Conservation (phyloP, 495 filamentous ascomycete species). For the Penicillium cinerascens region DNA sequence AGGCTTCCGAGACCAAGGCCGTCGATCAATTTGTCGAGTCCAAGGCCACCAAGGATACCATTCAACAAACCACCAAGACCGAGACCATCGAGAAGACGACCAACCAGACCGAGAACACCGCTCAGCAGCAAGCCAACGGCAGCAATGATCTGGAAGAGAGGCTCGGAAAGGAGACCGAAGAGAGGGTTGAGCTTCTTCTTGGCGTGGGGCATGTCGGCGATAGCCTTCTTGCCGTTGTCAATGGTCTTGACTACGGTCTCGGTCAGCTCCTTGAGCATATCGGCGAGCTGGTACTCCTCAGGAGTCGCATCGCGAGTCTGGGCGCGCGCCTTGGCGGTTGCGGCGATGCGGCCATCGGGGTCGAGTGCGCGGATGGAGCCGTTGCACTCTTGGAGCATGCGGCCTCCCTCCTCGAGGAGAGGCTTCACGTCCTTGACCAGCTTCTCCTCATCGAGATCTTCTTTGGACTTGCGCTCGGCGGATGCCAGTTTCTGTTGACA, state of each 20-base stretch:
- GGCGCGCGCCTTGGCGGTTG: conserved; percentile 81
- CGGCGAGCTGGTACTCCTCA: conserved; percentile 82
- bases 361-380: conserved; percentile 87
- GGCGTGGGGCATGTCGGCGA: conserved; percentile 86
- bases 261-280: conserved; percentile 72
- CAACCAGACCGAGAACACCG: conserved; percentile 81
- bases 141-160: conserved; percentile 85
- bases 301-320: conserved; percentile 77
- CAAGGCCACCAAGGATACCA: conserved; percentile 74
- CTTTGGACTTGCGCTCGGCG: conserved; percentile 79
- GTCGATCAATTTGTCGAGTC: conserved; percentile 71
- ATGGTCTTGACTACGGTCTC: conserved; percentile 68
- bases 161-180: conserved; percentile 72
- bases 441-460: conserved; percentile 87
- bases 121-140: conserved; percentile 80
- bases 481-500: conserved; percentile 63
- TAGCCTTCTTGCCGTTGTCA: conserved; percentile 78
- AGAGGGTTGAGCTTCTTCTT: conserved; percentile 91
- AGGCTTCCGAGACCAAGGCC: conserved; percentile 67
- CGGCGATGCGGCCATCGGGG: conserved; percentile 79
- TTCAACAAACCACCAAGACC: conserved; percentile 79
- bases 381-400: conserved; percentile 82
- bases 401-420: conserved; percentile 77
- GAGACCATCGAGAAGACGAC: conserved; percentile 74
- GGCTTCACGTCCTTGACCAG: conserved; percentile 83